Evolutionary conservation across 805 yeast genomes (phyloP).

Genomic region (Pachysolen tannophilus): DNA sequence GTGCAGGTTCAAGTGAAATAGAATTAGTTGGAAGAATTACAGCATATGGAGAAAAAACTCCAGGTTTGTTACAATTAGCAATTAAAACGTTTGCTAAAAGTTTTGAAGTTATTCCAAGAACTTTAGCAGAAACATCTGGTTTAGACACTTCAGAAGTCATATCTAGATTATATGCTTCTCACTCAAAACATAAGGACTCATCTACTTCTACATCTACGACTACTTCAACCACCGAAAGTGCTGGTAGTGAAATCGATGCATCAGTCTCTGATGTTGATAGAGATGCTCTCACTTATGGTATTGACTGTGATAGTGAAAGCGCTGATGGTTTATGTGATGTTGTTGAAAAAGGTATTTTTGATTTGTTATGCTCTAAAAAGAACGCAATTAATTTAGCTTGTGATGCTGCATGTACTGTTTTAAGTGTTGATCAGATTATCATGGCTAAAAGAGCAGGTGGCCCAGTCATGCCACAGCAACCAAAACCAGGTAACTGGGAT

Average conservation of each 20-base stretch:
- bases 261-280: too few relatives aligned
- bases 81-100: slow-evolving; percentile 92
- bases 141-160: slow-evolving; percentile 84
- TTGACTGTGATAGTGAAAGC: slow-evolving; percentile 73
- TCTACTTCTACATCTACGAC: slow-evolving; percentile 1
- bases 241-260: slow-evolving; percentile 21
- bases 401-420: slow-evolving; percentile 86
- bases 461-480: slow-evolving; percentile 81
- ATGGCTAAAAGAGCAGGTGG: slow-evolving; percentile 99
- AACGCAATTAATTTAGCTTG: slow-evolving; percentile 91
- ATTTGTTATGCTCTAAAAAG: slow-evolving; percentile 69
- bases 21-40: slow-evolving; percentile 77
- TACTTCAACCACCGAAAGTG: too few relatives aligned
- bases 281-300: slow-evolving; percentile 41
- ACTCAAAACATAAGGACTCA: slow-evolving; percentile 36
- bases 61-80: slow-evolving; percentile 88
- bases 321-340: slow-evolving; percentile 68
- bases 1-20: slow-evolving; percentile 94
- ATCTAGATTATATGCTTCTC: slow-evolving; percentile 84
- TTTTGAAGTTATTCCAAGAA: slow-evolving; percentile 88
- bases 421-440: slow-evolving; percentile 92
- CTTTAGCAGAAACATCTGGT: slow-evolving; percentile 92
- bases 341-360: slow-evolving; percentile 61
- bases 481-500: slow-evolving; percentile 93
- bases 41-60: slow-evolving; percentile 85